These are phyloP conservation scores for Rhazya stricta DNA, from an alignment of 257 asterid species.

Conservation along the genomic window DNA sequence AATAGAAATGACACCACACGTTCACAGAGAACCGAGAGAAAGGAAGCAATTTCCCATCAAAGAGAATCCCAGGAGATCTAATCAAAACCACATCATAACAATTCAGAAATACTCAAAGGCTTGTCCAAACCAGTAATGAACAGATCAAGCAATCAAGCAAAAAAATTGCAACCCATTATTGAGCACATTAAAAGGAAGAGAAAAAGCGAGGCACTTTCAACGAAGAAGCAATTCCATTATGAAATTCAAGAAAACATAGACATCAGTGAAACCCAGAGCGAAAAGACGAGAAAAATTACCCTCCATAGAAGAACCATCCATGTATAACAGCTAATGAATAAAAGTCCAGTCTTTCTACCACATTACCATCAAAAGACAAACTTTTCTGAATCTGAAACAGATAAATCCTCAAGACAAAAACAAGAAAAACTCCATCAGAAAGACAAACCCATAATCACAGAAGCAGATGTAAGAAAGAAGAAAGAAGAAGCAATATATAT, in stretches of 20 bases:
- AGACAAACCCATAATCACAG: background rate
- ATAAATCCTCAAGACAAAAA: constrained; percentile 6
- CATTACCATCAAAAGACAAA: constrained; percentile 19
- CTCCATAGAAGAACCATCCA: constrained; percentile 41
- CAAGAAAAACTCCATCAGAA: background rate
- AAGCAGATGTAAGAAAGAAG: background rate
- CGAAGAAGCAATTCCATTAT: background rate
- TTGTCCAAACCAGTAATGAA: background rate
- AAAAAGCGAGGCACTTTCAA: background rate
- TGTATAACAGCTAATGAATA: constrained; percentile 13
- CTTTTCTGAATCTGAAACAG: constrained; percentile 13
- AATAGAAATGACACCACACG: background rate
- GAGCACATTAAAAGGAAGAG: background rate
- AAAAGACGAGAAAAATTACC: constrained; percentile 30
- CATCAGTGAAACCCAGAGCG: constrained; percentile 4
- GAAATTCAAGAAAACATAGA: constrained; percentile 11
- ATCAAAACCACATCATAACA: constrained; percentile 12
- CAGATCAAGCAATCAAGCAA: constrained; percentile 18
- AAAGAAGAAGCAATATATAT: background rate
- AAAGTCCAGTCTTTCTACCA: constrained; percentile 21
- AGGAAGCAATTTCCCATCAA: constrained; percentile 3
- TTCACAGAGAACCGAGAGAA: constrained; percentile 3
- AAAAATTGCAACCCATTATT: background rate
- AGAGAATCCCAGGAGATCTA: constrained; percentile 17
- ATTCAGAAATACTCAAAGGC: constrained; percentile 6